Percentiles rank a stretch among this genome's conserved stretches.
Evolutionary conservation across 78 protist species (phyloP).

Genomic region (Acrasis kona): DNA sequence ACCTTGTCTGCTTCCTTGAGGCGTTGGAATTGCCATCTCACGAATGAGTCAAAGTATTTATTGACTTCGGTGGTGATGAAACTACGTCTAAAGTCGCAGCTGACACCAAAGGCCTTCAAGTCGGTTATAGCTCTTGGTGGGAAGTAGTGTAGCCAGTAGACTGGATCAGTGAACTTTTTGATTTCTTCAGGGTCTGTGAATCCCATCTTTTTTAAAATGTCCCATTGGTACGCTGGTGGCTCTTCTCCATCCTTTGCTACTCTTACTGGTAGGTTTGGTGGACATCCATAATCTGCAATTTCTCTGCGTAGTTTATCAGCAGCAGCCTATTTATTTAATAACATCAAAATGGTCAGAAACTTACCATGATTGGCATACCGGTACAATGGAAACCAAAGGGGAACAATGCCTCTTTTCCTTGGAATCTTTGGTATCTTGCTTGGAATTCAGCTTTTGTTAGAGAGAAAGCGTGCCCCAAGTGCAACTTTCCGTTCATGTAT

Average conservation of each 20-base stretch:
- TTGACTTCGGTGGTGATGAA: constrained; percentile 98
- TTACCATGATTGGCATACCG: too few relatives aligned
- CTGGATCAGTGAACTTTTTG: constrained; percentile 83
- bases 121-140: constrained; percentile 91
- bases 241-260: not conserved
- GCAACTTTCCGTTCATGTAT: constrained; percentile 99
- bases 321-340: too few relatives aligned
- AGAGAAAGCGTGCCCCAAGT: constrained; percentile 98
- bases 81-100: constrained; percentile 96
- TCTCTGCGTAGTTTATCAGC: constrained; percentile 44
- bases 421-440: constrained; percentile 79
- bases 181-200: constrained; percentile 88
- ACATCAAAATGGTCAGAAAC: too few relatives aligned
- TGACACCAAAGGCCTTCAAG: constrained; percentile 70
- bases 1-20: constrained; percentile 59
- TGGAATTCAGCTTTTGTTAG: constrained; percentile 96
- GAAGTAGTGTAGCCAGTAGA: constrained; percentile 93
- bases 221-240: constrained; percentile 81
- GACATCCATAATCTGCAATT: constrained; percentile 10
- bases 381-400: constrained; percentile 99
- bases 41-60: constrained; percentile 96
- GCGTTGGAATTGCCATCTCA: constrained; percentile 95
- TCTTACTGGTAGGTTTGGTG: constrained; percentile 6
- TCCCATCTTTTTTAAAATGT: constrained; percentile 80
- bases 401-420: constrained; percentile 87